These are phyloP conservation scores for Penicillium coffeae DNA, from an alignment of 495 filamentous ascomycete species.

Conservation along the genomic window DNA sequence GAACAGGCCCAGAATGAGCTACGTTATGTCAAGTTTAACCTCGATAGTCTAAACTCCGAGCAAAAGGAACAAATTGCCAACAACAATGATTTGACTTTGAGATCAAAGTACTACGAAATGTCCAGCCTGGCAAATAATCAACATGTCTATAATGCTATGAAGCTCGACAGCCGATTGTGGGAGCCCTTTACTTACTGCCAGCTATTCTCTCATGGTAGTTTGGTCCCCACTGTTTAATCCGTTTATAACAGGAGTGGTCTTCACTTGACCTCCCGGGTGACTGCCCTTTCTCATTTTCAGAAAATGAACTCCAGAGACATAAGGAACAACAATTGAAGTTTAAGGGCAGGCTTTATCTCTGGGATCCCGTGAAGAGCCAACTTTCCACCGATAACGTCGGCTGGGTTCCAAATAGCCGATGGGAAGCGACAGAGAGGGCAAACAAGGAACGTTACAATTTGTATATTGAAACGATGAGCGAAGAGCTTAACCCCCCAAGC, in stretches of 20 bases:
- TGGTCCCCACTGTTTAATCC: background rate
- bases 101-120: background rate
- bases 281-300: background rate
- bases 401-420: background rate
- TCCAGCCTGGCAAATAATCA: background rate
- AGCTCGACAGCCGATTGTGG: background rate
- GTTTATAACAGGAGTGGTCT: background rate
- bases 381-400: background rate
- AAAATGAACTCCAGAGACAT: background rate
- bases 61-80: background rate
- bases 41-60: background rate
- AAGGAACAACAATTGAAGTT: background rate
- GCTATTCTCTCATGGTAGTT: background rate
- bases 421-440: background rate
- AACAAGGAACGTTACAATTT: background rate
- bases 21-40: too few relatives aligned
- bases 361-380: background rate
- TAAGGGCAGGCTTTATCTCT: background rate
- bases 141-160: background rate
- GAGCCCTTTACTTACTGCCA: background rate
- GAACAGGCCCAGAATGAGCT: too few relatives aligned
- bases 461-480: conserved; percentile 1
- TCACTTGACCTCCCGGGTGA: background rate
- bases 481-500: background rate
- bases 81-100: background rate